phyloP scores from a whole-genome alignment of 1,139 yeast genomes.

The Geotrichum aggregatum region DNA sequence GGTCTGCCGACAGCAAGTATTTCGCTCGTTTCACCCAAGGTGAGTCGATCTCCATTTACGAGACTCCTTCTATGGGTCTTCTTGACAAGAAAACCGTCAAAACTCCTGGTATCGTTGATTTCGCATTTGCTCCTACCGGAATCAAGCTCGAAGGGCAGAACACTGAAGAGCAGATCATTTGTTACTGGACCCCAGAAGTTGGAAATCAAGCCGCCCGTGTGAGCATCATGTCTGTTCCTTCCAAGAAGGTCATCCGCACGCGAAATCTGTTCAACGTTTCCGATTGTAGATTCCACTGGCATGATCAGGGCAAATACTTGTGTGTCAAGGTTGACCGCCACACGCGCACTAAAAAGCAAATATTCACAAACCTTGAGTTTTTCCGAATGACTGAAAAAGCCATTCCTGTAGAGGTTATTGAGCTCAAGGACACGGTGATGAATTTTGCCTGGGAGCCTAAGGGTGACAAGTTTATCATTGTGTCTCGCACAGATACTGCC shows the following conservation, averaged over 20 bases:
- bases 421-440: conserved; percentile 81
- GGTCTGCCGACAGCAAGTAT: conserved; percentile 91
- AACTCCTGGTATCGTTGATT: conserved; percentile 82
- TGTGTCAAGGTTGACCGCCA: conserved; percentile 97
- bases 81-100: conserved; percentile 83
- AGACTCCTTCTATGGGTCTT: conserved; percentile 63
- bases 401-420: conserved; percentile 91
- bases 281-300: conserved; percentile 94
- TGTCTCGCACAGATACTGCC: conserved; percentile 48
- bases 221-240: conserved; percentile 81
- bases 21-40: conserved; percentile 95
- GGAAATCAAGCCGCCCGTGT: conserved; percentile 93
- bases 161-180: conserved; percentile 57
- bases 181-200: conserved; percentile 97
- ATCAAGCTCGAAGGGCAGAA: conserved; percentile 57
- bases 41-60: conserved; percentile 79
- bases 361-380: conserved; percentile 88
- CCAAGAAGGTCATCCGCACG: conserved; percentile 79
- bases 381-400: conserved; percentile 84
- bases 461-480: conserved; percentile 78
- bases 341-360: conserved; percentile 88
- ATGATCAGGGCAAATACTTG: conserved; percentile 73
- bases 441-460: conserved; percentile 96
- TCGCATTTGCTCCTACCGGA: conserved; percentile 92
- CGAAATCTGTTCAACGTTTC: conserved; percentile 92